Evolutionary conservation across 1,139 yeast species (phyloP).

Genomic region (Geotrichum carabidarum): DNA sequence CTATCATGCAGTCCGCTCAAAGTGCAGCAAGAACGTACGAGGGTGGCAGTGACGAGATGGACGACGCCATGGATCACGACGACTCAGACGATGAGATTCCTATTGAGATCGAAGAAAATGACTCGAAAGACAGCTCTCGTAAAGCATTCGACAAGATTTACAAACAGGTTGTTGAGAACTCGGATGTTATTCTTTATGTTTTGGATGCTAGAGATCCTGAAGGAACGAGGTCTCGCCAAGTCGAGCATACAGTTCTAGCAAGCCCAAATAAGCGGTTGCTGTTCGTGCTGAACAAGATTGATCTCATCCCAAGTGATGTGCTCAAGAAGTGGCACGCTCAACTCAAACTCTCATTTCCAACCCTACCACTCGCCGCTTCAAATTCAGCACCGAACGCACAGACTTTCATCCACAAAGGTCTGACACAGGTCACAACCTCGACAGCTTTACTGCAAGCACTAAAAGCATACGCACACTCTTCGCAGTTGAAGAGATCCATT

Average conservation of each 20-base stretch:
- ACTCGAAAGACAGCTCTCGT: constrained; percentile 64
- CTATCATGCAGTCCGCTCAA: constrained; percentile 84
- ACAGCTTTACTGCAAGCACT: constrained; percentile 70
- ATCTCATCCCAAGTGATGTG: constrained; percentile 79
- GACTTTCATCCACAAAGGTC: constrained; percentile 64
- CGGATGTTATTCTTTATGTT: constrained; percentile 87
- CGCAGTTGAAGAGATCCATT: constrained; percentile 84
- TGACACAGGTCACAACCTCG: constrained; percentile 70
- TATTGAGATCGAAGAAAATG: constrained; percentile 20
- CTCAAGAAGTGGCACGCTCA: constrained; percentile 80
- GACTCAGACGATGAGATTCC: constrained; percentile 23
- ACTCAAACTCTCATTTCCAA: constrained; percentile 79
- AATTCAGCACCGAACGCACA: constrained; percentile 54
- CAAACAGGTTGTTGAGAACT: constrained; percentile 83
- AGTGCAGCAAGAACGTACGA: constrained; percentile 66
- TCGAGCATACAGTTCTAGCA: constrained; percentile 83
- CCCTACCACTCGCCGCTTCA: constrained; percentile 68
- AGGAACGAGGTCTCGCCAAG: constrained; percentile 84
- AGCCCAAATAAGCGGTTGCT: constrained; percentile 79
- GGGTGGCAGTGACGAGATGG: constrained; percentile 42
- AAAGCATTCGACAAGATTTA: constrained; percentile 62
- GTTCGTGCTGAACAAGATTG: constrained; percentile 83
- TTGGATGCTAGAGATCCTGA: constrained; percentile 98
- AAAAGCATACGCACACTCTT: constrained; percentile 77
- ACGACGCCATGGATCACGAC: constrained; percentile 30